A percentile compares a stretch with the other conserved stretches of the same genome.
These are phyloP conservation scores for Coemansia sp. DNA, from an alignment of 192 early-diverging fungal genomes.

Conservation along the genomic window DNA sequence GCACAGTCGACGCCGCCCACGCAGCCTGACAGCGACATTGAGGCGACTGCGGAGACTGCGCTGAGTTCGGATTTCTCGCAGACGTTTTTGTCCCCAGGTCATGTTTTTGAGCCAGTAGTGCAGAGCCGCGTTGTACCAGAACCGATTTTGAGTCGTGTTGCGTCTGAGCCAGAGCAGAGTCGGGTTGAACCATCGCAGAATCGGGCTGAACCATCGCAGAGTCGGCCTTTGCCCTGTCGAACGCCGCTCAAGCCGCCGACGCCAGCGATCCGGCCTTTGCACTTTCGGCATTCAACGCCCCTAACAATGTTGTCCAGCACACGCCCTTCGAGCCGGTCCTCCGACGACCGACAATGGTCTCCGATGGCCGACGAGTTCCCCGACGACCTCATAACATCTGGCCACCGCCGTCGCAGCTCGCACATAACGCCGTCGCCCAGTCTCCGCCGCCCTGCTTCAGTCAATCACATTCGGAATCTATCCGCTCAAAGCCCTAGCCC, in stretches of 20 bases:
- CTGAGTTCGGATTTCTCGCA: constrained; percentile 45
- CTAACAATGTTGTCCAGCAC: neutral
- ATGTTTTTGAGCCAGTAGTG: neutral
- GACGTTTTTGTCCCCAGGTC: constrained; percentile 18
- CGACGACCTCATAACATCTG: neutral
- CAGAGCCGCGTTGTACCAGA: neutral
- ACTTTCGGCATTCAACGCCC: constrained; percentile 14
- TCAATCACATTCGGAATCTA: constrained; percentile 1
- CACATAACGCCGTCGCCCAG: neutral
- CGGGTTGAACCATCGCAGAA: neutral
- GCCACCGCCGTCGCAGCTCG: constrained; percentile 7
- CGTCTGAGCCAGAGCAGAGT: neutral
- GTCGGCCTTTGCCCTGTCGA: neutral
- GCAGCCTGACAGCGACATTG: constrained; percentile 18
- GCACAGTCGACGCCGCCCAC: constrained; percentile 27
- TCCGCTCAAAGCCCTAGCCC: neutral
- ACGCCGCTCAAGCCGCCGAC: constrained; percentile 5
- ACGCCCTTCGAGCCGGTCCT: neutral
- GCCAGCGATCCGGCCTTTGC: constrained; percentile 2
- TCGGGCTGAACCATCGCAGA: neutral
- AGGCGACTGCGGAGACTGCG: constrained; percentile 6
- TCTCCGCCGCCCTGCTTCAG: neutral
- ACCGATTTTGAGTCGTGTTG: neutral
- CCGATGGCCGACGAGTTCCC: constrained; percentile 5
- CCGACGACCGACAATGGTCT: neutral